Percentiles rank a stretch among this genome's conserved stretches.
These are phyloP conservation scores for Suillus tomentosus DNA, from an alignment of 768 basidiomycete species.

Conservation along the genomic window DNA sequence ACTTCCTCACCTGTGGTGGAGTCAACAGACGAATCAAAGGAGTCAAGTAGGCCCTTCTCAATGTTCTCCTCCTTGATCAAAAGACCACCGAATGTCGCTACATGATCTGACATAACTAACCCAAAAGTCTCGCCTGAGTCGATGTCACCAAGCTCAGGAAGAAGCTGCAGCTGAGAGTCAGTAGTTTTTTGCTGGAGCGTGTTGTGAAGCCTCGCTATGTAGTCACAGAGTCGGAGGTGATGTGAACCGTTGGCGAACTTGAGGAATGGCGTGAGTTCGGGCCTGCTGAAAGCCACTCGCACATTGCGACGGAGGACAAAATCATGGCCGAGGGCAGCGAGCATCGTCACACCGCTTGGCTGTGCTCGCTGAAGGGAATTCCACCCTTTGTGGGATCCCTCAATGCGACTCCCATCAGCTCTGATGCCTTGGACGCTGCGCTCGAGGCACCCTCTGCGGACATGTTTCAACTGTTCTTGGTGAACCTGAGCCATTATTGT, in stretches of 20 bases:
- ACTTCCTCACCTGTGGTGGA: not conserved
- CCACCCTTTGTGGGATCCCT: constrained; percentile 33
- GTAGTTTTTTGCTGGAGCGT: not conserved
- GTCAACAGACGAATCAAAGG: not conserved
- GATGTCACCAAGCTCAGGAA: constrained; percentile 1
- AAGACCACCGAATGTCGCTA: constrained; percentile 1
- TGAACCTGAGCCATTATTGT: constrained; percentile 21
- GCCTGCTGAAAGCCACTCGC: constrained; percentile 10
- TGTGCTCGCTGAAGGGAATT: constrained; percentile 23
- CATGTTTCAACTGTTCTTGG: constrained; percentile 29
- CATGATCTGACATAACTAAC: constrained; percentile 1
- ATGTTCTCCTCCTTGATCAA: constrained; percentile 7
- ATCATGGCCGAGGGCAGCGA: constrained; percentile 22
- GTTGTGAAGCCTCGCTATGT: constrained; percentile 22
- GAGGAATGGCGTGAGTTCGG: constrained; percentile 10
- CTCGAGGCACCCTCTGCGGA: constrained; percentile 29
- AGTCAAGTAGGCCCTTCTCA: not conserved
- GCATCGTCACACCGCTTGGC: constrained; percentile 25
- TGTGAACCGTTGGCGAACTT: constrained; percentile 25
- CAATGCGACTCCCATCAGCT: constrained; percentile 31
- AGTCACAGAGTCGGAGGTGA: constrained; percentile 24
- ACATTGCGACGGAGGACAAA: constrained; percentile 26
- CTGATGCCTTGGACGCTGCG: constrained; percentile 22
- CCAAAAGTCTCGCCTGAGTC: constrained; percentile 20
- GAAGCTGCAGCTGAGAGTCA: not conserved